These are phyloP conservation scores for Teunomyces kruisii DNA, from an alignment of 805 yeast genomes.

Conservation along the genomic window DNA sequence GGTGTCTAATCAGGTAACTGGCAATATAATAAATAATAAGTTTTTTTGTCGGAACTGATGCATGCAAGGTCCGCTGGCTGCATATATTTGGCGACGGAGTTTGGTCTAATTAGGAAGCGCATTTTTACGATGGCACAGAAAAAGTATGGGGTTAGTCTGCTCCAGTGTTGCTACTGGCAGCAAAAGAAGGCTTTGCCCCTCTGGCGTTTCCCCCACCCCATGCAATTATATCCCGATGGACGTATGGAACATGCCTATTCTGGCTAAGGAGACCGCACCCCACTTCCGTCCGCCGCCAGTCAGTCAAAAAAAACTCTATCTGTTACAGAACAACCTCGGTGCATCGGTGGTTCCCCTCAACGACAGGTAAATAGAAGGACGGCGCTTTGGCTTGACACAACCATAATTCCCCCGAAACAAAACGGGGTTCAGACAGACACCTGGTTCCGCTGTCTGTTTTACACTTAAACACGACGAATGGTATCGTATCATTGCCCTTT, in stretches of 20 bases:
- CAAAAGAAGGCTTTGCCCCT: neutral
- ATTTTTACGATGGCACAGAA: neutral
- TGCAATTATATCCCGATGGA: neutral
- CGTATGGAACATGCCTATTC: neutral
- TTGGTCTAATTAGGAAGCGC: neutral
- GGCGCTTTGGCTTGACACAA: no score
- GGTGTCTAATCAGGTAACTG: conserved; percentile 2
- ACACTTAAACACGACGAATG: no score
- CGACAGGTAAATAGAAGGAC: no score
- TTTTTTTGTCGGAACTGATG: neutral
- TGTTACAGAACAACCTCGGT: neutral
- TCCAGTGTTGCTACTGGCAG: neutral
- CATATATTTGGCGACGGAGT: neutral
- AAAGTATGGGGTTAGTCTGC: neutral
- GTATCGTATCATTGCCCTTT: no score
- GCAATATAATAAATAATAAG: no score
- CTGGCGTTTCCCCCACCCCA: neutral
- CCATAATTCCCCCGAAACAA: no score
- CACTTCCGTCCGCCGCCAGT: neutral
- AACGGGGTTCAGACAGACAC: no score
- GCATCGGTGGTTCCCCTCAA: neutral
- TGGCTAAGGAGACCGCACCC: neutral
- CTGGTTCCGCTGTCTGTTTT: no score
- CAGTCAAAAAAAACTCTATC: neutral
- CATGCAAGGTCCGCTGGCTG: neutral